Evolutionary conservation across 352 stramenopile genomes (phyloP).

Genomic region (Elongisporangium prolatum): DNA sequence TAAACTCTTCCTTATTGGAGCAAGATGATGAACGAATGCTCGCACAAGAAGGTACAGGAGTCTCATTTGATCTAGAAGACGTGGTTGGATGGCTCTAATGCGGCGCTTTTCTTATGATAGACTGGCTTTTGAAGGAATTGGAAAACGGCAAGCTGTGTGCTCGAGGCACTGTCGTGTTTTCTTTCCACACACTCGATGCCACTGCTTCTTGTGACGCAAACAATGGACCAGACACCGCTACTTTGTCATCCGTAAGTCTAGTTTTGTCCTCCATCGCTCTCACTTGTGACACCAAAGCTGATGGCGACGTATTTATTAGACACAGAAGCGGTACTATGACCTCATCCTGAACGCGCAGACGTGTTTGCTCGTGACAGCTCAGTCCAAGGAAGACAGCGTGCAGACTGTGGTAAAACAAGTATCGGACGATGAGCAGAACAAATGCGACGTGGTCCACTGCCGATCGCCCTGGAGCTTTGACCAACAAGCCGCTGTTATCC

Average conservation of each 20-base stretch:
- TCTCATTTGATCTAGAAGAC: background rate
- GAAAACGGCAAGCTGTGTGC: constrained; percentile 81
- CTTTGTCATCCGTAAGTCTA: background rate
- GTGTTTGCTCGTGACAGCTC: constrained; percentile 31
- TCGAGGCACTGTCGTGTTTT: constrained; percentile 56
- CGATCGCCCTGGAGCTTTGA: constrained; percentile 27
- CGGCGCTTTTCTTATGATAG: constrained; percentile 15
- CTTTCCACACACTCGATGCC: constrained; percentile 28
- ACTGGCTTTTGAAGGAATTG: constrained; percentile 71
- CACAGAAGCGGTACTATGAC: constrained; percentile 26
- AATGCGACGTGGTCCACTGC: constrained; percentile 53
- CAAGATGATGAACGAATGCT: constrained; percentile 24
- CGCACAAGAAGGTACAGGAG: constrained; percentile 45
- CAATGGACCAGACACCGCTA: background rate
- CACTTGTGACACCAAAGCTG: background rate
- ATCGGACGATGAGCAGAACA: constrained; percentile 38
- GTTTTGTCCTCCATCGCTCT: background rate
- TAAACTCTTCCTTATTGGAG: constrained; percentile 49
- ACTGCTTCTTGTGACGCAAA: background rate
- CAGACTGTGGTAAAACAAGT: constrained; percentile 31
- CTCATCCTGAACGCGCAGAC: constrained; percentile 32
- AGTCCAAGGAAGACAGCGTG: constrained; percentile 19
- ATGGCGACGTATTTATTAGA: constrained; percentile 8
- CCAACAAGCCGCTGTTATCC: constrained; percentile 15
- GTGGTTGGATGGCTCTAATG: background rate